Base-by-base conservation (phyloP, 495 filamentous ascomycete genomes). In the Pseudoneurospora amorphoporcata region DNA sequence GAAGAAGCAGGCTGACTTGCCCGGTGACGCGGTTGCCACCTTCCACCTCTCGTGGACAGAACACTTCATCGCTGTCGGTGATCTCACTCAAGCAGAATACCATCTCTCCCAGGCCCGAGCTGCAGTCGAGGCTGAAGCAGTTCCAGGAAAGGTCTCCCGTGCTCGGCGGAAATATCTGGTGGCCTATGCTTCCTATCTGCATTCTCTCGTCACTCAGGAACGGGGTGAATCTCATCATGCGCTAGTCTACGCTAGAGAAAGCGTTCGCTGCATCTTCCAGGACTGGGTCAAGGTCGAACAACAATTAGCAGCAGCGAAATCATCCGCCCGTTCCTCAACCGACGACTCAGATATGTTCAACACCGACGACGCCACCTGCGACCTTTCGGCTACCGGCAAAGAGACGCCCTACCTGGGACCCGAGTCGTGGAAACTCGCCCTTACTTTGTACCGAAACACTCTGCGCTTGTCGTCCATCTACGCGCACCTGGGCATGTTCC, bases 401-500 rank as follows among this genome's bases (percentile, higher is more conserved):
- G 69, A 45, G 6, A 41, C 68, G 5, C 70, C 53, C 4, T 75
- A 16, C 38, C 14, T 85, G 17, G 91, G 92, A 3, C 88, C 93
- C 0, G 86, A 87, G 14, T 94, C 95, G 73, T 99, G 95, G 95
- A 83, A 87, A 23, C 83, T 97, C 8, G 88, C 96, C 43, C 86
- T 88, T 40, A 87, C 88, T 9, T 84, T 97, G 38, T 90, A 92
- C 77, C 87, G 87, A 6, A 87, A 88, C 68, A 81, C 95, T 39
- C 76, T 88, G 68, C 89, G 93, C 70, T 86, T 97, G 6, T 92
- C 94, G 4, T 85, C 84, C 29, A 80, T 96, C 17, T 97, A 92
- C 72, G 88, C 92, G 4, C 89, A 94, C 71, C 87, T 94, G 76
- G 95, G 96, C 65, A 86, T 97, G 79, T 92, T 94, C 75, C 90